Conservation (phyloP, 345 rosid genomes). For the Aegle marmelos region DNA sequence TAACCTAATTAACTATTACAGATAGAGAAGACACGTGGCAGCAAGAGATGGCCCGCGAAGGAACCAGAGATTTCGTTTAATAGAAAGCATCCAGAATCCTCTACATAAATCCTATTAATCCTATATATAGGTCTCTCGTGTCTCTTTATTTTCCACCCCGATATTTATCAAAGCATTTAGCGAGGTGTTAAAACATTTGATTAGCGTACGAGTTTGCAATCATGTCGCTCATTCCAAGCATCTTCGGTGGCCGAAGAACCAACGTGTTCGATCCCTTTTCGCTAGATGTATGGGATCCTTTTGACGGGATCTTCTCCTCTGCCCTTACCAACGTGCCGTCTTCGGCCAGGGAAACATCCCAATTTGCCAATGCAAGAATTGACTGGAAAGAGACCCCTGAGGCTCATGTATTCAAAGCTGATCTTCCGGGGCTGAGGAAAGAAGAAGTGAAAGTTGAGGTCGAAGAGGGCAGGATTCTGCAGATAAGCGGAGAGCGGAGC, state of each 20-base stretch:
- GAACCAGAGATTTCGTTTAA: neutral
- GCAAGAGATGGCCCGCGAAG: neutral
- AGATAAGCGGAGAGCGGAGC: conserved; percentile 37
- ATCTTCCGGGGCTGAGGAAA: conserved; percentile 42
- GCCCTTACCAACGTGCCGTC: conserved; percentile 8
- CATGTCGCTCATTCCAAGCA: conserved; percentile 41
- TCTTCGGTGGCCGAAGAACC: conserved; percentile 32
- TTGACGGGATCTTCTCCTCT: conserved; percentile 15
- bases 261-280: conserved; percentile 36
- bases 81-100: conserved; percentile 3
- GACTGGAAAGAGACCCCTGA: conserved; percentile 49
- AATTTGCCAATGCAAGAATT: conserved; percentile 27
- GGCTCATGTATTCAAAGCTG: conserved; percentile 40
- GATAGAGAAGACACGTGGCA: neutral
- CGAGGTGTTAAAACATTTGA: neutral
- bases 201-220: neutral
- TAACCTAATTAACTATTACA: neutral
- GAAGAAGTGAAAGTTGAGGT: conserved; percentile 49
- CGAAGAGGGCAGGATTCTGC: conserved; percentile 36
- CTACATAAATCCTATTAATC: neutral
- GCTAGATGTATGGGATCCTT: conserved; percentile 27
- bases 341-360: conserved; percentile 24
- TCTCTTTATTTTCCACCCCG: neutral
- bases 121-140: conserved; percentile 7
- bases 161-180: neutral